Percentiles rank a stretch among this genome's conserved stretches.
Conservation (phyloP, 192 early-diverging fungal species). For the Coemansia sp. region DNA sequence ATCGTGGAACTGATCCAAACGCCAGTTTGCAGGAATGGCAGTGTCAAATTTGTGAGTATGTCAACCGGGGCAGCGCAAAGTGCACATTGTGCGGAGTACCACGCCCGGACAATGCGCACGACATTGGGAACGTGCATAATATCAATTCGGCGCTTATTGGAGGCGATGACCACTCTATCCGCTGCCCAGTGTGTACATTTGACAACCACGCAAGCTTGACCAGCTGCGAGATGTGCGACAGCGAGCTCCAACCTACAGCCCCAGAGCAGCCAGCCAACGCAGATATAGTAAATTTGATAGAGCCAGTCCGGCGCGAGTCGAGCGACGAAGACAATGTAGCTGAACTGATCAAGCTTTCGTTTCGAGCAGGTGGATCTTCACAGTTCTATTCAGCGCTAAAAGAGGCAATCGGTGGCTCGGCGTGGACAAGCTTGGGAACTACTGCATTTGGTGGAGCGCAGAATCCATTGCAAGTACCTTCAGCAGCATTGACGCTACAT, state of each 20-base stretch:
- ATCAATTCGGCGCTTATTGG: background rate
- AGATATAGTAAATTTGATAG: background rate
- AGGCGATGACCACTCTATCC: conserved; percentile 13
- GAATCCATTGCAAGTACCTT: background rate
- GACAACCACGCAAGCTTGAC: conserved; percentile 79
- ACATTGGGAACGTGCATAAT: background rate
- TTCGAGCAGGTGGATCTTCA: conserved; percentile 69
- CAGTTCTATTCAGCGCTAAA: conserved; percentile 67
- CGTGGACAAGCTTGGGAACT: conserved; percentile 54
- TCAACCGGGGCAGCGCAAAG: conserved; percentile 38
- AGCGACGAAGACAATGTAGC: conserved; percentile 14
- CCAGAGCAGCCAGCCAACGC: conserved; percentile 1
- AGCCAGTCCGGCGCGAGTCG: background rate
- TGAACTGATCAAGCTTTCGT: conserved; percentile 68
- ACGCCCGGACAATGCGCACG: conserved; percentile 15
- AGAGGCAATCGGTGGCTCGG: conserved; percentile 57
- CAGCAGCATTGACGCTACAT: background rate
- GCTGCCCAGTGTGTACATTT: conserved; percentile 84
- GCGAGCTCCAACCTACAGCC: conserved; percentile 52
- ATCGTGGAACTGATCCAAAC: background rate
- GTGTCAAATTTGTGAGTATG: conserved; percentile 48
- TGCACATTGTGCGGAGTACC: conserved; percentile 49
- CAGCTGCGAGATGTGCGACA: conserved; percentile 83
- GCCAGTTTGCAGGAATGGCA: conserved; percentile 22
- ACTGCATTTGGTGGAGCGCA: background rate